Base-by-base conservation (phyloP, 495 filamentous ascomycete genomes). In the Xylaria curta region DNA sequence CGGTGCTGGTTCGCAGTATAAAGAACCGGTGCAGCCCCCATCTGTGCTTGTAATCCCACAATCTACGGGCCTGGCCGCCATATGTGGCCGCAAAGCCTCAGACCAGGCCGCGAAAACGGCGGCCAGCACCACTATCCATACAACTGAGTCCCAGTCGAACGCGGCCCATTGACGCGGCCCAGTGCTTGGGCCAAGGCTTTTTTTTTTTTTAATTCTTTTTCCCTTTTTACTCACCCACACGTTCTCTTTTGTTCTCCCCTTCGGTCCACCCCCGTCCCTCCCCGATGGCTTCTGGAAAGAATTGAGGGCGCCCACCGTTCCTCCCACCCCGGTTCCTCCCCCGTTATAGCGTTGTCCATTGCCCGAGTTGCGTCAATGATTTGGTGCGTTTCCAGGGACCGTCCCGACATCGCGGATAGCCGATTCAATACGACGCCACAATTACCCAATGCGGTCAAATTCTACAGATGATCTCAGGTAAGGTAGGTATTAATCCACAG, bases 61-160 rank as follows among this genome's bases (percentile, higher is more conserved):
- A 38, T 61, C 53, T 21, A 71, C 21, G 42, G 69, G 77, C 64
- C 76, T 31, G 69, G 77, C 64, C 76, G 62, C 73, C 65, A 58
- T 62, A 73, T 74, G 63, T 69, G 74, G 77, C 66, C 75, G 59
- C 75, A 71, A 77, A 77, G 74, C 74, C 77, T 75, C 62, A 69
- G 56, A 71, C 76, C 74, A 75, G 77, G 76, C 69, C 76, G 72
- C 68, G 54, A 70, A 74, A 72, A 71, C 73, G 67, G 69, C 75
- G 77, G 60, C 77, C 77, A 70, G 69, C 47, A 63, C 64, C 70
- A 74, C 68, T 75, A 61, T 70, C 60, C 70, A 64, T 6, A 28
- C 62, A 65, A 42, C 8, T 31, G 19, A 56, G 19, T n/a, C 46
- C 49, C 56, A 72, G 62, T 61, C 51, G 53, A 65, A 58, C n/a